These are phyloP conservation scores for Aspergillus cejpii DNA, from an alignment of 2,329 filamentous ascomycete genomes.

Conservation along the genomic window DNA sequence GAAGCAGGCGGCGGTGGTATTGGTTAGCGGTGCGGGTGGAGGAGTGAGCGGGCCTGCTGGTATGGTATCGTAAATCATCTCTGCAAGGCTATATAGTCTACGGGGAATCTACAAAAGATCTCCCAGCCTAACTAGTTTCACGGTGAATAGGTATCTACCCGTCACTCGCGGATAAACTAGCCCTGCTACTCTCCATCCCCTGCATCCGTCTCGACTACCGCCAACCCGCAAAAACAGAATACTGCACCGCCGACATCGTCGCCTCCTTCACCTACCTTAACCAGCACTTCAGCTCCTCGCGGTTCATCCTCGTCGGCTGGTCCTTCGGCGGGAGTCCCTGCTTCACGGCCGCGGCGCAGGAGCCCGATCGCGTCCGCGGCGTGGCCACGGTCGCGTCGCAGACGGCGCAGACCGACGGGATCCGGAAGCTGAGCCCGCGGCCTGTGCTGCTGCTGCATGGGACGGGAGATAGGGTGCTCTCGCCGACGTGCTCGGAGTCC, in stretches of 20 bases:
- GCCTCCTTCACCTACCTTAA: slow-evolving; percentile 35
- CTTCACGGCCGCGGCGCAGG: slow-evolving; percentile 32
- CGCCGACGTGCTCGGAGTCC: slow-evolving; percentile 29
- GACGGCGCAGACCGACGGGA: slow-evolving; percentile 32
- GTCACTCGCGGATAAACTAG: slow-evolving; percentile 38
- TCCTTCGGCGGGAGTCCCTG: slow-evolving; percentile 41
- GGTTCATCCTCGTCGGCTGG: slow-evolving; percentile 41
- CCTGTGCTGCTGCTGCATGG: slow-evolving; percentile 39
- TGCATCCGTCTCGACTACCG: slow-evolving; percentile 41
- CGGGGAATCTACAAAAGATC: neutral
- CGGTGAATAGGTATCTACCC: slow-evolving; percentile 33
- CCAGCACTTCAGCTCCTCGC: slow-evolving; percentile 23
- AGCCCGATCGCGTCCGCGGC: slow-evolving; percentile 29
- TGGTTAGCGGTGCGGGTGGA: slow-evolving; percentile 33
- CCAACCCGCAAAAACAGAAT: slow-evolving; percentile 29
- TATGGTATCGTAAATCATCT: slow-evolving; percentile 12
- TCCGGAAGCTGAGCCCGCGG: slow-evolving; percentile 26
- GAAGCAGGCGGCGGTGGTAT: slow-evolving; percentile 21
- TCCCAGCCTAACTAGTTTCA: too few relatives aligned
- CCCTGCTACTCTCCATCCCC: slow-evolving; percentile 34
- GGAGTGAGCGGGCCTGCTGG: slow-evolving; percentile 38
- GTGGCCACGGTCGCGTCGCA: slow-evolving; percentile 40
- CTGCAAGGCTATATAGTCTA: neutral
- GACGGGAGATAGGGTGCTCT: slow-evolving; percentile 34
- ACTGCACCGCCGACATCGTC: slow-evolving; percentile 34